phyloP scores from a whole-genome alignment of 306 rosid genomes.

The Fragaria ananassa region DNA sequence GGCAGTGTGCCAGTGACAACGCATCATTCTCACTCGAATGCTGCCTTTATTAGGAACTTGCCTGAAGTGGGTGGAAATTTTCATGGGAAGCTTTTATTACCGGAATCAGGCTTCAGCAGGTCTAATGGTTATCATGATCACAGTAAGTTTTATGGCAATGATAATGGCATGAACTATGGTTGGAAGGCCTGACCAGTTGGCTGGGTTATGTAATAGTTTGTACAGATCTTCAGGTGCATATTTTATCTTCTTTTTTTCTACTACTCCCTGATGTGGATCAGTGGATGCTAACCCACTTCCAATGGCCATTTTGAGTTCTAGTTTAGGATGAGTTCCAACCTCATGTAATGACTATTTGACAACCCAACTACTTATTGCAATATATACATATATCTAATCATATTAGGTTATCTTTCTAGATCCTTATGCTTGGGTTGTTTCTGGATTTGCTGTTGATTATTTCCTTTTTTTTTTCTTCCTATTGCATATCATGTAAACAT shows the following conservation, averaged over 20 bases:
- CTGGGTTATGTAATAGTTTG: not conserved
- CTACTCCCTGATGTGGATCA: not conserved
- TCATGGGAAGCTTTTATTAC: slow-evolving; percentile 1
- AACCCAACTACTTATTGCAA: not conserved
- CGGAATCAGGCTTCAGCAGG: not conserved
- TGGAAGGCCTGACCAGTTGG: slow-evolving; percentile 12
- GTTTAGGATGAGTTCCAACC: not conserved
- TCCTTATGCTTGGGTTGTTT: not conserved
- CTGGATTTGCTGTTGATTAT: not conserved
- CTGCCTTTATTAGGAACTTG: not conserved
- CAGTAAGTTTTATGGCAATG: not conserved
- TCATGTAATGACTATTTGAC: not conserved
- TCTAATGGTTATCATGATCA: not conserved
- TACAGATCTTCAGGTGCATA: slow-evolving; percentile 3
- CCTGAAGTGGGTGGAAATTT: not conserved
- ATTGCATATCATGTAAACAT: not conserved
- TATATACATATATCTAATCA: not conserved
- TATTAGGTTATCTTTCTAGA: too few species aligned
- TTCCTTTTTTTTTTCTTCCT: not conserved
- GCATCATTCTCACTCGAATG: not conserved
- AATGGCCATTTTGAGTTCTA: not conserved
- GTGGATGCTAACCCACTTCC: not conserved
- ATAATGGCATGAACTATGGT: not conserved
- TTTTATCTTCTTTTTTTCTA: not conserved
- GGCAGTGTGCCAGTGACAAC: slow-evolving; percentile 8